Base-by-base conservation (phyloP, 768 basidiomycete genomes). In the Serendipita sp. region DNA sequence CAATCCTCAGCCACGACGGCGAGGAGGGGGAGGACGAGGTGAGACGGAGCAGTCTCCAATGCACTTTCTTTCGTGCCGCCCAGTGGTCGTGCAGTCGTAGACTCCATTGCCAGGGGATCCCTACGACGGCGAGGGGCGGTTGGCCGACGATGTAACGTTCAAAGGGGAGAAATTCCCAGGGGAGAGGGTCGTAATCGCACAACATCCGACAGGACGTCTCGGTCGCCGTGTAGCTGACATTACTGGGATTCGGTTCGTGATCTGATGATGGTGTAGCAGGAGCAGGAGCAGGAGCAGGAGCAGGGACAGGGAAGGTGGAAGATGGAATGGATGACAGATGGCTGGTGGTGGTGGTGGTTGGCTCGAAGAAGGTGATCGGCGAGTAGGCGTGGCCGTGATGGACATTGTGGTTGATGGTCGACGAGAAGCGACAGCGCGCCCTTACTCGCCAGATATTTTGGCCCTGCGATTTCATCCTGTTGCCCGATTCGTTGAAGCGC, bases 381-480 rank as follows among this genome's bases (percentile, higher is more conserved):
- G n/a, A n/a, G n/a, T n/a, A n/a, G n/a, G n/a, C n/a, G n/a, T n/a
- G n/a, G n/a, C n/a, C n/a, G n/a, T n/a, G n/a, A n/a, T n/a, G n/a
- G n/a, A n/a, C n/a, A n/a, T n/a, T n/a, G n/a, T n/a, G n/a, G n/a
- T n/a, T n/a, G n/a, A n/a, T n/a, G n/a, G n/a, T n/a, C n/a, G n/a
- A n/a, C n/a, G n/a, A n/a, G n/a, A n/a, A n/a, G n/a, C n/a, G n/a
- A n/a, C 53, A 58, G 11, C 53, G 53, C 9, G 53, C 53, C 20
- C 53, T 4, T 3, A 58, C 53, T 13, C 53, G 53, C 53, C 53
- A 58, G 13, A 58, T 58, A 28, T 22, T 58, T 26, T 58, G 53
- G 20, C 53, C 53, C 53, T 58, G 53, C 24, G 53, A 58, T 20
- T 58, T 58, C 53, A 58, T 58, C 11, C 53, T 13, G 33, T 58